Conservation (phyloP, 2,329 filamentous ascomycete genomes). For the Alternaria consortialis region DNA sequence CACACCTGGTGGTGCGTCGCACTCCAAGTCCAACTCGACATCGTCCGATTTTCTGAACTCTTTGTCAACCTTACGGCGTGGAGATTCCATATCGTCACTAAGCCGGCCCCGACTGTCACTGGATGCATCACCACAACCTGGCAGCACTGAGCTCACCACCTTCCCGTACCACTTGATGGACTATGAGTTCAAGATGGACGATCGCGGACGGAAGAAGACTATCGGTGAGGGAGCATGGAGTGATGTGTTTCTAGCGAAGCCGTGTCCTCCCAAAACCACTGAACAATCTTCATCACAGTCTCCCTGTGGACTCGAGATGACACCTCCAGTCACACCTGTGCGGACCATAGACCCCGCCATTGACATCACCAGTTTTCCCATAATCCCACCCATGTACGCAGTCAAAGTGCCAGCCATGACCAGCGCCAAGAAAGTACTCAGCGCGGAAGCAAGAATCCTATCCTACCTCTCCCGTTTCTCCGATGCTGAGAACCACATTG, state of each 20-base stretch:
- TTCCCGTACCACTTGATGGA: constrained; percentile 39
- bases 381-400: constrained; percentile 38
- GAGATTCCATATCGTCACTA: constrained; percentile 31
- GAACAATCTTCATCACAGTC: constrained; percentile 5
- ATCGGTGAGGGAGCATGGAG: constrained; percentile 50
- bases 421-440: constrained; percentile 43
- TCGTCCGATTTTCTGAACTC: constrained; percentile 31
- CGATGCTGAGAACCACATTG: constrained; percentile 32
- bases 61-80: constrained; percentile 30
- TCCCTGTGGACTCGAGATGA: constrained; percentile 18
- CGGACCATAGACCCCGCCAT: constrained; percentile 29
- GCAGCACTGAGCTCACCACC: constrained; percentile 31
- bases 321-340: constrained; percentile 42
- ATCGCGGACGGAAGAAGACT: constrained; percentile 35
- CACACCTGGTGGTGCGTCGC: constrained; percentile 37
- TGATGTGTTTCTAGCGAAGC: constrained; percentile 48
- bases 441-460: constrained; percentile 44
- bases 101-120: constrained; percentile 21
- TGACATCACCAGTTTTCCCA: constrained; percentile 15
- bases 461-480: constrained; percentile 45
- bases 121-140: constrained; percentile 29
- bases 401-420: constrained; percentile 46
- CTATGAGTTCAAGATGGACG: constrained; percentile 36
- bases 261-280: constrained; percentile 24
- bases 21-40: constrained; percentile 30